phyloP scores from a whole-genome alignment of 805 yeast species.

The Saccharomycopsis selenospora region DNA sequence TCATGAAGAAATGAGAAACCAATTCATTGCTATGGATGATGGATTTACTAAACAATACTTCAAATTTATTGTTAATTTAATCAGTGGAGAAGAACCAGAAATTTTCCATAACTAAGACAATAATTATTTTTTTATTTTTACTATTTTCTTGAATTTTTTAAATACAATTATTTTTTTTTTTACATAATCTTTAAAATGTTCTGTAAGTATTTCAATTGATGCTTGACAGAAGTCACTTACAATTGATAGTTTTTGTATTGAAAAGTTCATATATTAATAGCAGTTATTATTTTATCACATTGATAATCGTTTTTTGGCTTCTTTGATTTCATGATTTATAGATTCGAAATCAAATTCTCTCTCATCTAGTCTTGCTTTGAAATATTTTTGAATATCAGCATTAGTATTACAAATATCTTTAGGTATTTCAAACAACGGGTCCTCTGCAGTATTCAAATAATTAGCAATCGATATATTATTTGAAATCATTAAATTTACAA shows the following conservation, averaged over 20 bases:
- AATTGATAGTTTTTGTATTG: too few species aligned
- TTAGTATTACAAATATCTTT: neutral
- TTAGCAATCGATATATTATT: neutral
- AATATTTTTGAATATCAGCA: neutral
- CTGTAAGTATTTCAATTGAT: too few species aligned
- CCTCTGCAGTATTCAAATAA: neutral
- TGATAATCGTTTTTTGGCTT: constrained; percentile 6
- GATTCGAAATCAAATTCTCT: constrained; percentile 7
- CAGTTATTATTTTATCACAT: too few species aligned
- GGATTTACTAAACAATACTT: constrained; percentile 9
- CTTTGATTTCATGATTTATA: constrained; percentile 9
- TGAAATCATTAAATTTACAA: neutral
- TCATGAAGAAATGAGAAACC: constrained; percentile 6
- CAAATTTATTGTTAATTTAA: constrained; percentile 7
- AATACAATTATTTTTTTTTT: too few species aligned
- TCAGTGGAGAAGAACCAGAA: constrained; percentile 11
- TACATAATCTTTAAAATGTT: too few species aligned
- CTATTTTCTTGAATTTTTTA: too few species aligned
- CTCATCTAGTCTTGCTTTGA: neutral
- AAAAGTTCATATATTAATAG: too few species aligned
- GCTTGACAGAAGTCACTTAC: too few species aligned
- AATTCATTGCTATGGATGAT: constrained; percentile 7
- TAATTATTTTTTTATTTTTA: too few species aligned
- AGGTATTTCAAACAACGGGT: neutral
- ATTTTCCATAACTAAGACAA: too few species aligned